A percentile compares a stretch with the other conserved stretches of the same genome.
Evolutionary conservation across 768 basidiomycete genomes (phyloP).

Genomic region (Mycena rebaudengoi): DNA sequence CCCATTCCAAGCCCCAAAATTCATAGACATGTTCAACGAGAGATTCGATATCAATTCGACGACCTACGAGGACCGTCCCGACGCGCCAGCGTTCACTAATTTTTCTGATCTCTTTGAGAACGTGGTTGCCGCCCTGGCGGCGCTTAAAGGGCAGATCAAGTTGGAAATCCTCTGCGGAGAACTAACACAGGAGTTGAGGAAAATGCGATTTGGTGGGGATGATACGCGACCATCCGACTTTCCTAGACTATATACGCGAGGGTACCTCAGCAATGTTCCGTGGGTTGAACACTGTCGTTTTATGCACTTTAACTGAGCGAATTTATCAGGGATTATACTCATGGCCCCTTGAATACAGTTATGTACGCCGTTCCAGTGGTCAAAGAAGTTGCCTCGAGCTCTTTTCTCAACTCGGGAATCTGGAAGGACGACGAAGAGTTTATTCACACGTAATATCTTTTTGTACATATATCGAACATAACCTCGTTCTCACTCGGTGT

Average conservation of each 20-base stretch:
- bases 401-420: constrained; percentile 8
- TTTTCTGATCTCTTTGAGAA: constrained; percentile 6
- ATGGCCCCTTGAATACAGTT: constrained; percentile 11
- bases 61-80: neutral
- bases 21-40: constrained; percentile 11
- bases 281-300: neutral
- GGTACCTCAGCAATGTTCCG: constrained; percentile 12
- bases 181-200: constrained; percentile 6
- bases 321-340: constrained; percentile 12
- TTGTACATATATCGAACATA: neutral
- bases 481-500: no score
- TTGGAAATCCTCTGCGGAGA: constrained; percentile 13
- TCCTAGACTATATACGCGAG: neutral
- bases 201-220: constrained; percentile 9
- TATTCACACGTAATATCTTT: constrained; percentile 3
- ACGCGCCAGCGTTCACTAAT: constrained; percentile 2
- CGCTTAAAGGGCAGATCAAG: constrained; percentile 8
- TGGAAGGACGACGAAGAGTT: constrained; percentile 13
- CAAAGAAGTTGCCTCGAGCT: constrained; percentile 11
- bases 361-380: constrained; percentile 5
- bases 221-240: constrained; percentile 1
- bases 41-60: constrained; percentile 12
- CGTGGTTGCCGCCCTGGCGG: neutral
- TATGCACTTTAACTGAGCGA: neutral
- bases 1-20: constrained; percentile 12